Percentiles rank a stretch among this genome's conserved stretches.
Conservation (phyloP, 108 stramenopile species). For the Nitzschia sp. region DNA sequence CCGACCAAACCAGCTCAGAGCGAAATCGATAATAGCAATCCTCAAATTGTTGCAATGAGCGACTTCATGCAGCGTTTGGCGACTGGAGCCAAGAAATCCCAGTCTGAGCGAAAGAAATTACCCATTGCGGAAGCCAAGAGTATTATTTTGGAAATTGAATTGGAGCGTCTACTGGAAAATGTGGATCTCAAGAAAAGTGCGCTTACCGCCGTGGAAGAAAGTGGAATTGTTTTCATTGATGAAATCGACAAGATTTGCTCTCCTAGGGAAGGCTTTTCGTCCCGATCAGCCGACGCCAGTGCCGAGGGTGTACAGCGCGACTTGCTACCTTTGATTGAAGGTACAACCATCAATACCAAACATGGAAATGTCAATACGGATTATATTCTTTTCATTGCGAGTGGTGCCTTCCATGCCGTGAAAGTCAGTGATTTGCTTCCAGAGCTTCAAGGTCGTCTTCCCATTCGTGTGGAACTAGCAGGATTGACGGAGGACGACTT, state of each 20-base stretch:
- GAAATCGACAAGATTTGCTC: conserved; percentile 98
- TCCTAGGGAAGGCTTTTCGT: conserved; percentile 70
- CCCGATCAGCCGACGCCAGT: conserved; percentile 93
- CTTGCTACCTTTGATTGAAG: conserved; percentile 96
- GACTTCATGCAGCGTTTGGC: conserved; percentile 66
- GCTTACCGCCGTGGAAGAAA: conserved; percentile 92
- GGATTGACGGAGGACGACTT: conserved; percentile 97
- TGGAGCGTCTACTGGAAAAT: conserved; percentile 90
- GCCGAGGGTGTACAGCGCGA: conserved; percentile 99
- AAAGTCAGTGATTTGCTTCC: conserved; percentile 98
- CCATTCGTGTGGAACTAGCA: conserved; percentile 98
- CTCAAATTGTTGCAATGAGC: conserved; percentile 71
- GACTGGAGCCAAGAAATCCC: conserved; percentile 47
- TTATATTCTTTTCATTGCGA: conserved; percentile 96
- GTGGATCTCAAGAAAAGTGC: conserved; percentile 94
- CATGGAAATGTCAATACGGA: conserved; percentile 99
- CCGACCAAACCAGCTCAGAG: conserved; percentile 48
- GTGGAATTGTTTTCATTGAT: conserved; percentile 99
- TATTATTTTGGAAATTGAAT: conserved; percentile 91
- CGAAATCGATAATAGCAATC: conserved; percentile 44
- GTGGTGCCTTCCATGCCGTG: conserved; percentile 91
- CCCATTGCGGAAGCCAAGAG: conserved; percentile 87
- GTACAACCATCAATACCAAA: conserved; percentile 95
- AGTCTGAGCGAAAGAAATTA: conserved; percentile 85
- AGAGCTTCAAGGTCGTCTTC: conserved; percentile 97